These are phyloP conservation scores for Prunus campanulata DNA, from an alignment of 306 rosid species.

Conservation along the genomic window DNA sequence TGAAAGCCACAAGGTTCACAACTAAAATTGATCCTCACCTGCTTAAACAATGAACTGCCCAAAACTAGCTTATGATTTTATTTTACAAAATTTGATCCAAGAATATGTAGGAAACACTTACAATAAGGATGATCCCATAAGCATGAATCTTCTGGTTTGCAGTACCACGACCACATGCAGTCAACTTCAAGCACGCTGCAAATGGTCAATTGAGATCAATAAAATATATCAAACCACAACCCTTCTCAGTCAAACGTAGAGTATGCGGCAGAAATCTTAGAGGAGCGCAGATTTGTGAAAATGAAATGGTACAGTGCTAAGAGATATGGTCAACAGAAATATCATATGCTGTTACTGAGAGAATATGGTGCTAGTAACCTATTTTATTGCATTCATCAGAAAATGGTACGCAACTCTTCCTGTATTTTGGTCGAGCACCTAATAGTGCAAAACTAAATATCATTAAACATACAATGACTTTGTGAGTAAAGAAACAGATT, in stretches of 20 bases:
- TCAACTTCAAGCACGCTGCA: slow-evolving; percentile 80
- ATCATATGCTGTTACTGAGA: background rate
- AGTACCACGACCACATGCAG: slow-evolving; percentile 67
- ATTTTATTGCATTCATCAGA: background rate
- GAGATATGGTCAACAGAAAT: background rate
- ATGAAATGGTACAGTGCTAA: background rate
- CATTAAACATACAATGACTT: background rate
- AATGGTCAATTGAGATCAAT: slow-evolving; percentile 32
- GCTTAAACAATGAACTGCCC: background rate
- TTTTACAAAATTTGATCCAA: slow-evolving; percentile 13
- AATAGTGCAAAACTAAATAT: background rate
- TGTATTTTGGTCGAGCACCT: background rate
- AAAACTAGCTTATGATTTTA: background rate
- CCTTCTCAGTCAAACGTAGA: background rate
- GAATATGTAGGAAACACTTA: slow-evolving; percentile 43
- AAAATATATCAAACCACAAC: slow-evolving; percentile 16
- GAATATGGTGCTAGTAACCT: background rate
- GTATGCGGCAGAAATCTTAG: background rate
- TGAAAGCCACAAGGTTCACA: background rate
- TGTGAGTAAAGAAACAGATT: background rate
- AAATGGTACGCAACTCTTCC: background rate
- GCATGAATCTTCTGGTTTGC: slow-evolving; percentile 71
- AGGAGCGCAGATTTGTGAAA: background rate
- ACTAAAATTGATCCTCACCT: background rate
- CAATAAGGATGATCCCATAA: slow-evolving; percentile 64